phyloP scores from a whole-genome alignment of 306 rosid genomes.

The Sphenostylis stenocarpa region DNA sequence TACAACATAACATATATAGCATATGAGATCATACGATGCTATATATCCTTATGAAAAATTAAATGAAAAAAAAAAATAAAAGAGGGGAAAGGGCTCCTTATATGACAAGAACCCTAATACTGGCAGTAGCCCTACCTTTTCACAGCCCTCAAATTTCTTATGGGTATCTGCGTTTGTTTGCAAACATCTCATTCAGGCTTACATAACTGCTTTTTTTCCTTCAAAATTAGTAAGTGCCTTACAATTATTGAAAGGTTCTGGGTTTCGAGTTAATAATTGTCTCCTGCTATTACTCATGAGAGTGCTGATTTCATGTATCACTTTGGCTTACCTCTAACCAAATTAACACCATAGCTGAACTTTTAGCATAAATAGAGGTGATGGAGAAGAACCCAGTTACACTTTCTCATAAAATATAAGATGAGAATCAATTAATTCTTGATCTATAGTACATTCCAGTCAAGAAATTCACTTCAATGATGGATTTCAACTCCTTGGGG shows the following conservation, averaged over 20 bases:
- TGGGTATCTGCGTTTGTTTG: background rate
- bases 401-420: constrained; percentile 56
- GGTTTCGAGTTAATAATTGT: constrained; percentile 15
- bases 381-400: constrained; percentile 38
- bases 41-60: constrained; percentile 4
- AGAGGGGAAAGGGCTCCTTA: constrained; percentile 28
- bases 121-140: constrained; percentile 42
- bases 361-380: background rate
- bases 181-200: constrained; percentile 23
- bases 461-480: constrained; percentile 28
- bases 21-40: constrained; percentile 37
- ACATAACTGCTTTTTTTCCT: background rate
- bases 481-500: constrained; percentile 25
- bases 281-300: background rate
- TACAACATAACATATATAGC: constrained; percentile 15
- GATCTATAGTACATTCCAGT: constrained; percentile 23
- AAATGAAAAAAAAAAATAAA: background rate
- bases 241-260: constrained; percentile 10
- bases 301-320: background rate
- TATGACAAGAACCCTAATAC: constrained; percentile 56
- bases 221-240: constrained; percentile 29
- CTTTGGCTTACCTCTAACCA: background rate
- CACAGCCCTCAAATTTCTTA: constrained; percentile 24
- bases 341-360: background rate
- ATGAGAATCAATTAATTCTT: constrained; percentile 11